A percentile compares a stretch with the other conserved stretches of the same genome.
Evolutionary conservation across 2,329 filamentous ascomycete genomes (phyloP).

Genomic region (Neocucurbitaria cava): DNA sequence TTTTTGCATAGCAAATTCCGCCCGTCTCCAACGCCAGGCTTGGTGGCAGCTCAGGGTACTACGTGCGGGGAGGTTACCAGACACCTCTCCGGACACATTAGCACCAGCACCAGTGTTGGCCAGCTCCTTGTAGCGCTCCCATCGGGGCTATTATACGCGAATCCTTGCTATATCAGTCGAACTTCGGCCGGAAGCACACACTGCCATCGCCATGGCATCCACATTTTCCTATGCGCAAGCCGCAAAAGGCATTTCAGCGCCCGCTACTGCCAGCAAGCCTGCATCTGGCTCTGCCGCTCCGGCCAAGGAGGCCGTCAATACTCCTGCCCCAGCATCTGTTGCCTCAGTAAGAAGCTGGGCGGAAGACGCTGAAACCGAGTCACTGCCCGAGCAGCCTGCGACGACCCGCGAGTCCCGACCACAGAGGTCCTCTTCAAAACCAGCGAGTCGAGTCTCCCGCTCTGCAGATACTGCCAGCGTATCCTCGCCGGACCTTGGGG

Average conservation of each 20-base stretch:
- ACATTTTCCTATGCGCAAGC: conserved; percentile 95
- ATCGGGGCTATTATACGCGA: conserved; percentile 36
- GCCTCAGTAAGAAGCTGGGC: conserved; percentile 53
- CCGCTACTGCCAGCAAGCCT: conserved; percentile 54
- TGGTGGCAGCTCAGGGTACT: conserved; percentile 26
- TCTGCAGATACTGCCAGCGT: conserved; percentile 32
- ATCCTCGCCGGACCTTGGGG: conserved; percentile 63
- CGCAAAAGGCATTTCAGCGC: conserved; percentile 75
- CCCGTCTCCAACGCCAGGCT: conserved; percentile 16
- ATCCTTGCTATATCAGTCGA: conserved; percentile 10
- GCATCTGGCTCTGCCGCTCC: conserved; percentile 52
- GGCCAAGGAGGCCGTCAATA: conserved; percentile 47
- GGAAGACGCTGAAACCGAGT: conserved; percentile 55
- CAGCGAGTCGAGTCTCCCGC: conserved; percentile 16
- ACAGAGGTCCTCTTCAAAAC: conserved; percentile 24
- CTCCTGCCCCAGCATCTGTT: conserved; percentile 29
- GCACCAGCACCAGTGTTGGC: conserved; percentile 38
- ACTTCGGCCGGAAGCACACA: conserved; percentile 9
- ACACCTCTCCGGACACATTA: conserved; percentile 51
- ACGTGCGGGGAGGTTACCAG: conserved; percentile 51
- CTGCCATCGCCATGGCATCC: conserved; percentile 38
- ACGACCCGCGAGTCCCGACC: conserved; percentile 30
- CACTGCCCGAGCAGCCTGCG: conserved; percentile 34
- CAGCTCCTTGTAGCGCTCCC: conserved; percentile 40
- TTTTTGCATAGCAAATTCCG: not conserved